Base-by-base conservation (phyloP, 768 basidiomycete species). In the Hygrocybe punicea region DNA sequence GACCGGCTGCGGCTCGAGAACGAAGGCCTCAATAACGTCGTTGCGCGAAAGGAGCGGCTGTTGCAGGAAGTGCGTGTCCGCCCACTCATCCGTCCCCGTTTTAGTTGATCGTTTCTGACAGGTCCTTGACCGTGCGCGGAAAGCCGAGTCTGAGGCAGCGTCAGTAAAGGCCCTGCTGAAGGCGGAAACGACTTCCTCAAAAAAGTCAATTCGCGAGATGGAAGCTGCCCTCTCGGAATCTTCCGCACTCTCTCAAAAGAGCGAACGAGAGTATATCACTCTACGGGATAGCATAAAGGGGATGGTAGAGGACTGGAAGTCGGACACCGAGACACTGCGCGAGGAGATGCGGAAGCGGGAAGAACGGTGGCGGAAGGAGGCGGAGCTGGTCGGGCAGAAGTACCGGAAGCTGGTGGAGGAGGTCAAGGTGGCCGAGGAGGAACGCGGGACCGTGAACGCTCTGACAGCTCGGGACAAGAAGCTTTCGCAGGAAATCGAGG, bases 21-120 rank as follows among this genome's bases (percentile, higher is more conserved):
- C 63, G 93, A 94, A 67, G 88, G 87, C 2, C 69, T 94, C 62
- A 92, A 92, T 64, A 91, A 91, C 60, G 91, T 93, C 16, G 88
- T 95, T 21, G 83, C 90, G 25, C 78, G 93, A 58, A 94, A 94
- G 68, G 93, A 95, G 72, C 78, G 93, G 60, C 63, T 93, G 54
- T 71, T 93, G 59, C 93, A 94, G 72, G 93, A 95, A 78, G 89
- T 89, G 60, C 56, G 76, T 63, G 19, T 19, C n/a, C 46, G 51
- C 2, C 23, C 16, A 42, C 46, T 8, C 19, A 8, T 10, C 19
- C 19, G 17, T 50, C 33, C 36, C 5, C 14, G 24, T 35, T 34
- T 9, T 1, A 13, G 46, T 42, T 29, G 29, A 29, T 4, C 8
- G n/a, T 47, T n/a, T 14, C 33, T 34, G 35, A 13, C 51, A 88